Evolutionary conservation across 371 early-diverging fungal genomes (phyloP).

Genomic region (Coemansia sp.): DNA sequence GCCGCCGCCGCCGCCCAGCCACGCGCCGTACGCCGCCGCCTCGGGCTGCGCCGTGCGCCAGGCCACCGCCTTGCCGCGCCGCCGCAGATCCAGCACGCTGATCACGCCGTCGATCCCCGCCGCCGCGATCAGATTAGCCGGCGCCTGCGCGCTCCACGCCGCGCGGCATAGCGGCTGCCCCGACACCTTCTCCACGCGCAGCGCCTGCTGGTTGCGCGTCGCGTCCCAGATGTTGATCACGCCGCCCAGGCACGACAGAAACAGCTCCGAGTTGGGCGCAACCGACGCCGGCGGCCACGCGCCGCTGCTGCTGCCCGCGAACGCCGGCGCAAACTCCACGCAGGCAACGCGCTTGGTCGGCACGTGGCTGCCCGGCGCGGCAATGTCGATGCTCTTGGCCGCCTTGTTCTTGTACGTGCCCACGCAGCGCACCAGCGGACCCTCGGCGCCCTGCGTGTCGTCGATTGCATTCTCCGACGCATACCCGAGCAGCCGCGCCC

Average conservation of each 20-base stretch:
- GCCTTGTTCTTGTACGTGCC: constrained; percentile 54
- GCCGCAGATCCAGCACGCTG: constrained; percentile 50
- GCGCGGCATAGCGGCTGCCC: constrained; percentile 47
- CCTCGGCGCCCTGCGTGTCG: constrained; percentile 19
- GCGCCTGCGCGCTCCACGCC: constrained; percentile 47
- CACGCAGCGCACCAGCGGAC: constrained; percentile 47
- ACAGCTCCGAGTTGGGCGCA: constrained; percentile 22
- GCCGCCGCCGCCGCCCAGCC: constrained; percentile 16
- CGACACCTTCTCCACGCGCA: constrained; percentile 49
- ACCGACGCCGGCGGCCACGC: constrained; percentile 40
- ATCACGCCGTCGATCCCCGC: constrained; percentile 47
- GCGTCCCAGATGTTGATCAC: constrained; percentile 54
- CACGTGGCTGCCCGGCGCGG: constrained; percentile 51
- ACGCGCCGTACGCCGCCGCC: constrained; percentile 1
- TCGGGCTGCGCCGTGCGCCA: constrained; percentile 41
- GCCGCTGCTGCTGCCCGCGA: not conserved
- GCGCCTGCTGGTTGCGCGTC: constrained; percentile 33
- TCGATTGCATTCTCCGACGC: not conserved
- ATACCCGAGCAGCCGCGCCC: constrained; percentile 43
- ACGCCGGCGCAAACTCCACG: constrained; percentile 53
- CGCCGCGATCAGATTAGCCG: constrained; percentile 40
- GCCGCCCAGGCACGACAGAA: constrained; percentile 50
- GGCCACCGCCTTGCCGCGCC: constrained; percentile 46
- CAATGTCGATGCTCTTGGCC: constrained; percentile 50
- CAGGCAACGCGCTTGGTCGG: constrained; percentile 45